These are phyloP conservation scores for Syzygium aromaticum DNA, from an alignment of 345 rosid genomes.

Conservation along the genomic window DNA sequence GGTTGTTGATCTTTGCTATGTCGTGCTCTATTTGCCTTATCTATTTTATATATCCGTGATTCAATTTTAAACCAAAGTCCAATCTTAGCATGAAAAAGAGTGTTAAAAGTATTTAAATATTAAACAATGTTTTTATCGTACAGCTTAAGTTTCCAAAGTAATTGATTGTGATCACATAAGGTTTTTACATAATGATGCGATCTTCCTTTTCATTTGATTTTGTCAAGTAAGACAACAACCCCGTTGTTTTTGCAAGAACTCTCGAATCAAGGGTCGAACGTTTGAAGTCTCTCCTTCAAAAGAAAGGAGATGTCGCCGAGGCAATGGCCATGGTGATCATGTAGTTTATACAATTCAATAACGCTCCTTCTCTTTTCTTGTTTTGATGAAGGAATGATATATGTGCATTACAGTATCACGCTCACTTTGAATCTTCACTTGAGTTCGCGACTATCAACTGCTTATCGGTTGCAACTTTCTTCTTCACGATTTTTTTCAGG, in stretches of 20 bases:
- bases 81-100: not conserved
- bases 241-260: not conserved
- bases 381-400: too few species aligned
- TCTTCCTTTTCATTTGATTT: not conserved
- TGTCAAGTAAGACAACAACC: not conserved
- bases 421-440: not conserved
- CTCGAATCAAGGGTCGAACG: not conserved
- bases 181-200: not conserved
- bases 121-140: not conserved
- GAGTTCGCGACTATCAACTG: not conserved
- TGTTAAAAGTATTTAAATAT: not conserved
- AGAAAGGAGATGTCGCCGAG: not conserved
- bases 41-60: not conserved
- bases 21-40: not conserved
- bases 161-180: not conserved
- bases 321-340: too few species aligned
- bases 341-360: too few species aligned
- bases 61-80: not conserved
- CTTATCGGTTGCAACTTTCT: not conserved
- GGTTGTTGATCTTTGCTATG: not conserved
- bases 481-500: constrained; percentile 1
- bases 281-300: not conserved
- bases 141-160: not conserved
- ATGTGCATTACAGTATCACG: constrained; percentile 1
- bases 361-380: too few species aligned